Evolutionary conservation across 306 rosid species (phyloP).

Genomic region (Citrullus amarus): DNA sequence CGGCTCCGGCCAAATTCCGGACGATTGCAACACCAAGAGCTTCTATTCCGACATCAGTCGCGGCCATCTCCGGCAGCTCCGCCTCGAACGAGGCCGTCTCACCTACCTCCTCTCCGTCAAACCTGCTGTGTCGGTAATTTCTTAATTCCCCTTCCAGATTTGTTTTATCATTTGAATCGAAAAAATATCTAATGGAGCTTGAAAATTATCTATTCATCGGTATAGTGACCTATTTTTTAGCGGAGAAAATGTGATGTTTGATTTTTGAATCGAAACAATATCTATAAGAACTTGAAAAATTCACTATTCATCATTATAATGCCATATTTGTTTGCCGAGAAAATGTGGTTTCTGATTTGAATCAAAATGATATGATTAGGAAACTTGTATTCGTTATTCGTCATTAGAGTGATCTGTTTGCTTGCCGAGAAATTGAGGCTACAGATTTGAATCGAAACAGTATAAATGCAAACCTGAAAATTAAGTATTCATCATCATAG

Average conservation of each 20-base stretch:
- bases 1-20: constrained; percentile 16
- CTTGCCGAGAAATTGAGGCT: neutral
- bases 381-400: neutral
- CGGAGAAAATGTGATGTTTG: neutral
- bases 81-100: constrained; percentile 21
- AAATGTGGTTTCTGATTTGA: neutral
- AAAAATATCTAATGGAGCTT: neutral
- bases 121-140: constrained; percentile 21
- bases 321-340: neutral
- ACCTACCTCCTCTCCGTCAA: constrained; percentile 28
- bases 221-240: neutral
- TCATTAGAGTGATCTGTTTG: neutral
- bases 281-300: neutral
- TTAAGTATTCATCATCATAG: neutral
- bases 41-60: constrained; percentile 19
- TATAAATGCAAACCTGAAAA: neutral
- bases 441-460: neutral
- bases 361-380: neutral
- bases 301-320: neutral
- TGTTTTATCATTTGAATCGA: neutral
- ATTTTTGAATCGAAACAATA: neutral
- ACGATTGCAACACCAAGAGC: constrained; percentile 13
- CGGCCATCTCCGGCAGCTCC: constrained; percentile 16
- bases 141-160: neutral
- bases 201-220: neutral